These are phyloP conservation scores for Populus davidiana DNA, from an alignment of 345 rosid species.

Conservation along the genomic window DNA sequence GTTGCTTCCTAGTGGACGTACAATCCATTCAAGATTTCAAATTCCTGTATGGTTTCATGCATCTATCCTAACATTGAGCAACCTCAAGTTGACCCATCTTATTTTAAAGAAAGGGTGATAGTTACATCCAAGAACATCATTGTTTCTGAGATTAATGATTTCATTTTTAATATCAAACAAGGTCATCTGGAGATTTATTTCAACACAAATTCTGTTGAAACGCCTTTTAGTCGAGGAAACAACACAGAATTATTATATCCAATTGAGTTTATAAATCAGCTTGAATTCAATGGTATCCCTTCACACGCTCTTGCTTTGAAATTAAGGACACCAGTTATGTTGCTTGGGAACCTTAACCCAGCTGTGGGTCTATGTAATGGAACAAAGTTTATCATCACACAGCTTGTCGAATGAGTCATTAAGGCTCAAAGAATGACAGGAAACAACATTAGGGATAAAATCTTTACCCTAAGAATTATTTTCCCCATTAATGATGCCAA, in stretches of 20 bases:
- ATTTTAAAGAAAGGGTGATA: neutral
- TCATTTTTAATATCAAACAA: neutral
- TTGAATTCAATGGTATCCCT: neutral
- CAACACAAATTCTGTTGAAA: too few species aligned
- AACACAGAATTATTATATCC: neutral
- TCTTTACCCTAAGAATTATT: neutral
- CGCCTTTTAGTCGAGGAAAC: too few species aligned
- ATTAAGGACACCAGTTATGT: neutral
- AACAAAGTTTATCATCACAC: neutral
- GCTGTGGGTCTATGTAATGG: slow-evolving; percentile 1
- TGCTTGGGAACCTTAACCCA: slow-evolving; percentile 6
- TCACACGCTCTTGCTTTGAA: neutral
- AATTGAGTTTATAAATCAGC: neutral
- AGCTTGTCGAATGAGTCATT: neutral
- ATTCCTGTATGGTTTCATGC: neutral
- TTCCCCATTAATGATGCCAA: too few species aligned
- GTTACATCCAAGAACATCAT: neutral
- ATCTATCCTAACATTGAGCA: neutral
- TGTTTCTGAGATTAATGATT: neutral
- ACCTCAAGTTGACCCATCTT: neutral
- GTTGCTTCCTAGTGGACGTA: too few species aligned
- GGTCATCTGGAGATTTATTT: too few species aligned
- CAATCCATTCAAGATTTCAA: too few species aligned
- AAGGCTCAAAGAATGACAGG: neutral
- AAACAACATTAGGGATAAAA: neutral